Evolutionary conservation across 441 rosid genomes (phyloP).

Genomic region (Syzygium malaccense): DNA sequence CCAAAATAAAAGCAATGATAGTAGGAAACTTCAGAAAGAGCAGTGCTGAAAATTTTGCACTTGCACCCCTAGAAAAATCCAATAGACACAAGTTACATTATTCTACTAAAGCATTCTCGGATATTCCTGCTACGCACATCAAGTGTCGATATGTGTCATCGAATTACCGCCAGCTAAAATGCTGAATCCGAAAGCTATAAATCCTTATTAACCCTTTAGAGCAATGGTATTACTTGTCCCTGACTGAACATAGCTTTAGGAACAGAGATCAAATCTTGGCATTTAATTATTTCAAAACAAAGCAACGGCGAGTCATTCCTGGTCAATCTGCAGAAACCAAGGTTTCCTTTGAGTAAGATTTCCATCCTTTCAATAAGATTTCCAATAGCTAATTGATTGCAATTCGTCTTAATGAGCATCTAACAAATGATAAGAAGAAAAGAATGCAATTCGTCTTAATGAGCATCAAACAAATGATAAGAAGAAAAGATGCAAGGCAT

Average conservation of each 20-base stretch:
- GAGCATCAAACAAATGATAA: no score
- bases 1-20: neutral
- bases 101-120: neutral
- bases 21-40: neutral
- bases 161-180: neutral
- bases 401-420: no score
- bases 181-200: neutral
- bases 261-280: no score
- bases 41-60: neutral
- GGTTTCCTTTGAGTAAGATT: no score
- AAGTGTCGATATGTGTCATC: rapidly evolving
- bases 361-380: no score
- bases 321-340: no score
- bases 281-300: neutral
- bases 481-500: no score
- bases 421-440: no score
- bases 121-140: neutral
- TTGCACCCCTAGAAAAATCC: neutral
- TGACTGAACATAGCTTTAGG: neutral
- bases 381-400: no score
- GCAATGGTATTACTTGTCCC: rapidly evolving
- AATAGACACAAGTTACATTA: neutral
- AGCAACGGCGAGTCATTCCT: neutral
- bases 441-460: no score
- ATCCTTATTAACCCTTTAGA: neutral